Conservation (phyloP, 306 rosid species). For the Lathyrus sativus region DNA sequence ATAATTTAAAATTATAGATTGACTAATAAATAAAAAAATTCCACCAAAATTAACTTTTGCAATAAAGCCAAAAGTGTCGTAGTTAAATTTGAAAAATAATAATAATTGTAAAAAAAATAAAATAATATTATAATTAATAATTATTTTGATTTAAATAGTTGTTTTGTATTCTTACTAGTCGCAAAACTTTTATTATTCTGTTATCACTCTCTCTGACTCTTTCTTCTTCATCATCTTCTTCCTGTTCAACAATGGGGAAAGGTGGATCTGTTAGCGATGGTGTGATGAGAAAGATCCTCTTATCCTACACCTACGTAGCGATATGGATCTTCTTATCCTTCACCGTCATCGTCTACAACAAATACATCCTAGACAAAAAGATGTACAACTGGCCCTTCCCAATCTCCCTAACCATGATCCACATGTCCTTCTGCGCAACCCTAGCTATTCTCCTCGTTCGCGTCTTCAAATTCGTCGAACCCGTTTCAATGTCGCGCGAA, state of each 20-base stretch:
- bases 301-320: slow-evolving; percentile 80
- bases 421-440: slow-evolving; percentile 86
- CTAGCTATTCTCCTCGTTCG: slow-evolving; percentile 72
- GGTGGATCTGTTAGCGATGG: slow-evolving; percentile 81
- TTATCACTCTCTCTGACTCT: slow-evolving; percentile 15
- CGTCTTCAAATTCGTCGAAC: slow-evolving; percentile 68
- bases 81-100: not conserved
- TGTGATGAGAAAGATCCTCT: slow-evolving; percentile 71
- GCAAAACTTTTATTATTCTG: not conserved
- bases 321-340: slow-evolving; percentile 88
- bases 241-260: slow-evolving; percentile 57
- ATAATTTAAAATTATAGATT: not conserved
- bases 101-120: not conserved
- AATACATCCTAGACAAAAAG: slow-evolving; percentile 92
- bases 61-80: not conserved
- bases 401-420: slow-evolving; percentile 92
- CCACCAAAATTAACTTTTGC: not conserved
- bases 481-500: slow-evolving; percentile 68
- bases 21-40: not conserved
- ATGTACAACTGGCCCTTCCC: slow-evolving; percentile 91
- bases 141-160: not conserved
- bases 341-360: slow-evolving; percentile 95
- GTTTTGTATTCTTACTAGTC: not conserved
- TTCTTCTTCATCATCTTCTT: slow-evolving; percentile 19
- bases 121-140: not conserved